Conservation (phyloP, 805 yeast genomes). For the Kregervanrija pseudodelftensis region DNA sequence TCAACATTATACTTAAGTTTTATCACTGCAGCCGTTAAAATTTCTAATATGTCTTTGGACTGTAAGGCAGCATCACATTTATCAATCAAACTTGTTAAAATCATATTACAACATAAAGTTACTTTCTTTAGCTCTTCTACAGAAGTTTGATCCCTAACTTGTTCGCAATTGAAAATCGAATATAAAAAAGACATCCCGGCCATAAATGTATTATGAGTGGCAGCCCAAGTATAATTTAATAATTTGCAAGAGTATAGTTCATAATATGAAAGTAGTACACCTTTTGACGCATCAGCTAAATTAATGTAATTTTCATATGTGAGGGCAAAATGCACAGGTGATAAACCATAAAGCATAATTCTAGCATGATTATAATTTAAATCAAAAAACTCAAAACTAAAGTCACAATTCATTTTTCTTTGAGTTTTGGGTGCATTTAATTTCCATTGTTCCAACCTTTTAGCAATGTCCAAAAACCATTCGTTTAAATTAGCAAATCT, state of each 20-base stretch:
- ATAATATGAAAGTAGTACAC: slow-evolving; percentile 57
- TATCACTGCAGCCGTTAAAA: slow-evolving; percentile 63
- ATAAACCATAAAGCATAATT: slow-evolving; percentile 65
- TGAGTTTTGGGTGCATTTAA: slow-evolving; percentile 46
- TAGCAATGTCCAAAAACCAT: slow-evolving; percentile 55
- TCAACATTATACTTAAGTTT: slow-evolving; percentile 40
- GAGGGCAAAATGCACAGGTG: slow-evolving; percentile 59
- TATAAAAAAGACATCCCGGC: slow-evolving; percentile 83
- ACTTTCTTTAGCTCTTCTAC: slow-evolving; percentile 44
- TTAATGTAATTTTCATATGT: slow-evolving; percentile 45
- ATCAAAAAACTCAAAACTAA: slow-evolving; percentile 61
- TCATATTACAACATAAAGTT: slow-evolving; percentile 43
- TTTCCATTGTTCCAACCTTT: slow-evolving; percentile 58
- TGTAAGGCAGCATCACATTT: slow-evolving; percentile 73
- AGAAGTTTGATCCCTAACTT: slow-evolving; percentile 38
- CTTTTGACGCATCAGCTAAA: slow-evolving; percentile 58
- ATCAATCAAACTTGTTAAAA: slow-evolving; percentile 54
- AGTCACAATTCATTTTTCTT: slow-evolving; percentile 63
- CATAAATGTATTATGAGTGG: slow-evolving; percentile 81
- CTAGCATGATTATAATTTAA: slow-evolving; percentile 74
- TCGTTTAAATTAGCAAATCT: slow-evolving; percentile 42
- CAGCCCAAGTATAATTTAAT: slow-evolving; percentile 88
- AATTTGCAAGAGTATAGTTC: slow-evolving; percentile 48
- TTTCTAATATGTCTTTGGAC: slow-evolving; percentile 66
- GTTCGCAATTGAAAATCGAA: slow-evolving; percentile 63